phyloP scores from a whole-genome alignment of 345 rosid genomes.

The Draba incana region DNA sequence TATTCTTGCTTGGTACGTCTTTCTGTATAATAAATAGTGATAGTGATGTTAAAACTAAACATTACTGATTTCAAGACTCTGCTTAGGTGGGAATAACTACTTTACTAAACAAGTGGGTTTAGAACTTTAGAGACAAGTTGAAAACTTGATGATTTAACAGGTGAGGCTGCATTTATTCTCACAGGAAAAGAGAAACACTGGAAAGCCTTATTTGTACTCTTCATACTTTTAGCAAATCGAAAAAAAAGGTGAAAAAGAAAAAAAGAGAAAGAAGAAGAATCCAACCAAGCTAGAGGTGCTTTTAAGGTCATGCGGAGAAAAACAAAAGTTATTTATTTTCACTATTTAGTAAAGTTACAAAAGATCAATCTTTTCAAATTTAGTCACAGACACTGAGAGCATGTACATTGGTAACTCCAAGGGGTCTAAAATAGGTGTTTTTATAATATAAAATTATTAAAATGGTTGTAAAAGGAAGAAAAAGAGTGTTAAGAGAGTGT shows the following conservation, averaged over 20 bases:
- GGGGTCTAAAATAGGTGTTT: no score
- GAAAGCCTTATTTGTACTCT: slow-evolving; percentile 8
- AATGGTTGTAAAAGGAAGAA: no score
- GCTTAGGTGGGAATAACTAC: background rate
- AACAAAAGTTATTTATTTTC: background rate
- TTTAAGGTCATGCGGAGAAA: slow-evolving; percentile 21
- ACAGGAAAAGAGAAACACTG: background rate
- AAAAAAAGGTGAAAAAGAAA: no score
- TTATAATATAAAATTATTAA: no score
- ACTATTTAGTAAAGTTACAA: background rate
- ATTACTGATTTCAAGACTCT: background rate
- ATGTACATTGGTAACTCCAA: no score
- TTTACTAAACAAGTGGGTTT: slow-evolving; percentile 7
- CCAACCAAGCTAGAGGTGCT: slow-evolving; percentile 32
- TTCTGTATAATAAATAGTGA: slow-evolving; percentile 5
- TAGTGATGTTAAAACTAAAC: slow-evolving; percentile 10
- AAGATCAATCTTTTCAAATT: background rate
- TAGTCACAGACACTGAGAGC: background rate
- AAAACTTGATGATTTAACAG: slow-evolving; percentile 19
- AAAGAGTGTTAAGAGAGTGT: no score
- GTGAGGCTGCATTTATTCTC: slow-evolving; percentile 32
- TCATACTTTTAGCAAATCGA: slow-evolving; percentile 18
- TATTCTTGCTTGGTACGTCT: slow-evolving; percentile 12
- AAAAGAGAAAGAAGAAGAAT: background rate
- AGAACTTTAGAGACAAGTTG: slow-evolving; percentile 18